phyloP scores from a whole-genome alignment of 176 grass and related monocot genomes.

The Poa annua region DNA sequence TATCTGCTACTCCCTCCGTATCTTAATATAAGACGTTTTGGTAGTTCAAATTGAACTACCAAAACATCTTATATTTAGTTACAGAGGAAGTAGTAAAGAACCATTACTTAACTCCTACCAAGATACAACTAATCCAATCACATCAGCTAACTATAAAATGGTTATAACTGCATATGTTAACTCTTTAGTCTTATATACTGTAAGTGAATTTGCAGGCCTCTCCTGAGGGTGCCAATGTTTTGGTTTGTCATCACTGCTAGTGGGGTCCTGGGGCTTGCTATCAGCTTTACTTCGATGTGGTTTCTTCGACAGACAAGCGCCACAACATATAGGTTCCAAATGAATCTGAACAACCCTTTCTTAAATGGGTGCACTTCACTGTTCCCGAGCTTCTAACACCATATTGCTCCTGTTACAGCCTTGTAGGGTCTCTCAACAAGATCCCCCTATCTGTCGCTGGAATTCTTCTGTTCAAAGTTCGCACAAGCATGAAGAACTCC shows the following conservation, averaged over 20 bases:
- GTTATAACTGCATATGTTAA: background rate
- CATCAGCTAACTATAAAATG: background rate
- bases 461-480: conserved; percentile 82
- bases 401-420: conserved; percentile 52
- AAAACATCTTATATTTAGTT: too few relatives aligned
- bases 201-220: conserved; percentile 69
- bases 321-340: conserved; percentile 83
- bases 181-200: background rate
- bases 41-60: too few relatives aligned
- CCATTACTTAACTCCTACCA: background rate
- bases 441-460: conserved; percentile 90
- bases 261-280: conserved; percentile 87
- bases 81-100: background rate
- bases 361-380: background rate
- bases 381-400: conserved; percentile 16
- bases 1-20: too few relatives aligned
- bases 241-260: conserved; percentile 85
- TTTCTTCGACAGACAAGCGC: conserved; percentile 97
- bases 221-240: conserved; percentile 81
- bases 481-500: conserved; percentile 83
- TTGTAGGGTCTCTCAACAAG: conserved; percentile 95
- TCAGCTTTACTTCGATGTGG: conserved; percentile 98
- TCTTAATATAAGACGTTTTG: too few relatives aligned
- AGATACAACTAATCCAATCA: background rate
- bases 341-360: background rate